A percentile compares a stretch with the other conserved stretches of the same genome.
Evolutionary conservation across 164 flowering plant genomes (phyloP).

Genomic region (Warburgia ugandensis): DNA sequence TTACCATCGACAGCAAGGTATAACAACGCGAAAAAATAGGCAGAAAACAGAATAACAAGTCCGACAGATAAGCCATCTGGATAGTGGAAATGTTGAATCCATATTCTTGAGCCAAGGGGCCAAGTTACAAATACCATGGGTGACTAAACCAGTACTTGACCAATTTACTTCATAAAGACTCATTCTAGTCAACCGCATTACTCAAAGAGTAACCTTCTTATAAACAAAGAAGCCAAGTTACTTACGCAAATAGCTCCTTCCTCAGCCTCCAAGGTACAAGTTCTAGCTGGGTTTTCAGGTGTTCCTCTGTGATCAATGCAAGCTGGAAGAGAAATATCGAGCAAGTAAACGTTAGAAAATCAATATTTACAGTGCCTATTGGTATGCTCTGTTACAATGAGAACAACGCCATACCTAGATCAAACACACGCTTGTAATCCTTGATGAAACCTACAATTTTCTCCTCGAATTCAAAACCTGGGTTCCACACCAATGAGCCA

Average conservation of each 20-base stretch:
- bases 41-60: too few relatives aligned
- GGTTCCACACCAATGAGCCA: constrained; percentile 94
- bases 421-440: constrained; percentile 80
- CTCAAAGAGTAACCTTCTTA: too few relatives aligned
- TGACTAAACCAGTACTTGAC: too few relatives aligned
- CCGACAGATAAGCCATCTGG: too few relatives aligned
- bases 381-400: background rate
- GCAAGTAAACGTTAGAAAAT: background rate
- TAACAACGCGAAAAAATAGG: too few relatives aligned
- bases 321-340: constrained; percentile 37
- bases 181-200: too few relatives aligned
- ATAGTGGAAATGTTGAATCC: too few relatives aligned
- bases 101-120: too few relatives aligned
- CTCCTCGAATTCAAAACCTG: constrained; percentile 89
- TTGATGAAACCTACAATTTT: constrained; percentile 79
- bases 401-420: constrained; percentile 53
- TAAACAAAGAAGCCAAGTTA: constrained; percentile 4
- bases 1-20: too few relatives aligned
- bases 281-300: constrained; percentile 93
- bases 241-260: constrained; percentile 90
- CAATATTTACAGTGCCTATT: background rate
- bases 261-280: constrained; percentile 70
- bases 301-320: constrained; percentile 99
- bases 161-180: too few relatives aligned
- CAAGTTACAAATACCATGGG: too few relatives aligned